Base-by-base conservation (phyloP, 2,329 filamentous ascomycete species). In the Zasmidium cellare region DNA sequence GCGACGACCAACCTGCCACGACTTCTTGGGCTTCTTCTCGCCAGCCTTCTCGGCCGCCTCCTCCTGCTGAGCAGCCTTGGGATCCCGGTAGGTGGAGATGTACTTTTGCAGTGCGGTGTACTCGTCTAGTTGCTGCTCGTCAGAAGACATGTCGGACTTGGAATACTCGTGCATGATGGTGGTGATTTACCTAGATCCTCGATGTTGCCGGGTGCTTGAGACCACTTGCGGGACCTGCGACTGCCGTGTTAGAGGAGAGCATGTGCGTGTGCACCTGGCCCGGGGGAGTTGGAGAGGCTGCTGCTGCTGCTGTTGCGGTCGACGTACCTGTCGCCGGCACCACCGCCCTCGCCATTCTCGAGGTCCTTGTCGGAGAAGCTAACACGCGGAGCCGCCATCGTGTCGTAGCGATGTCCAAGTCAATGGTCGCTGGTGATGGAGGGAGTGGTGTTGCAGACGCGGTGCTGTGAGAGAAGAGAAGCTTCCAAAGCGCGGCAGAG, bases 101-200 rank as follows among this genome's bases (percentile, higher is more conserved):
- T 86, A 88, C 69, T 85, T 82, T 71, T 87, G 84, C 54, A 88
- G 78, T 53, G 84, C 84, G 65, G 82, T 81, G 75, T 87, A 88
- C 74, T 88, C 85, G 72, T 87, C 85, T 75, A 77, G 72, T 24
- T 31, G 14, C 35, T 58, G 28, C 22, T 56, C 44, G 35, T 41
- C 35, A 41, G 35, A 14, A 18, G 35, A 41, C 35, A 41, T 41
- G 35, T 41, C 35, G 7, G 35, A 41, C n/a, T 41, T 41, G 35
- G 16, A 14, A 41, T 41, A 41, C 7, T 14, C 7, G 35, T 41
- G 35, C 35, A 41, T 41, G 35, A 35, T 38, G 41, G 35, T 57
- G 63, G 3, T 35, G 24, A 61, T 62, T 60, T 68, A 72, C 70
- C 70, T 55, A 72, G 66, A 65, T 78, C 77, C 66, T 80, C 77